Conservation (phyloP, 495 filamentous ascomycete species). For the Xylaria scruposa region DNA sequence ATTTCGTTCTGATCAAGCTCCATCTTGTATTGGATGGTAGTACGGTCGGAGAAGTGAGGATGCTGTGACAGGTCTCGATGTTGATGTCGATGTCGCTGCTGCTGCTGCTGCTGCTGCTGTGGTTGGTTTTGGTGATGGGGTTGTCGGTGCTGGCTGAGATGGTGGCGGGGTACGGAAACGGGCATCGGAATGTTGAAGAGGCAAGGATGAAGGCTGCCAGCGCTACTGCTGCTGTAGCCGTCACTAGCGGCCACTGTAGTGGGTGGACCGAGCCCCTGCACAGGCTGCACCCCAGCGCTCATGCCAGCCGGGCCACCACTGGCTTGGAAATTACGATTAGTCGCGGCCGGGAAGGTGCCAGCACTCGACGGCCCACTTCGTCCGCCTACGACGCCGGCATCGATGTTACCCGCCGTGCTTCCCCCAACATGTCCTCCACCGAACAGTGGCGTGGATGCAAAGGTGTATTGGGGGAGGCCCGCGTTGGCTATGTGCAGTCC, state of each 20-base stretch:
- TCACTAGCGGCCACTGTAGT: slow-evolving; percentile 53
- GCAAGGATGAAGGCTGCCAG: slow-evolving; percentile 37
- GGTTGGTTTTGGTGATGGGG: slow-evolving; percentile 32
- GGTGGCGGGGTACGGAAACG: slow-evolving; percentile 33
- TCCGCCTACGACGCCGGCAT: slow-evolving; percentile 25
- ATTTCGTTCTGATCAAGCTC: slow-evolving; percentile 48
- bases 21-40: slow-evolving; percentile 44
- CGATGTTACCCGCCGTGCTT: slow-evolving; percentile 12
- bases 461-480: slow-evolving; percentile 52
- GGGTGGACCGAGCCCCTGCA: slow-evolving; percentile 37
- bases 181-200: slow-evolving; percentile 43
- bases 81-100: slow-evolving; percentile 15
- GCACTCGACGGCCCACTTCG: slow-evolving; percentile 32
- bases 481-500: slow-evolving; percentile 38
- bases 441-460: slow-evolving; percentile 50
- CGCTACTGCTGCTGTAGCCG: slow-evolving; percentile 42
- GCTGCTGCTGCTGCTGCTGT: slow-evolving; percentile 32
- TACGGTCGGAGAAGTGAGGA: slow-evolving; percentile 20
- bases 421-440: slow-evolving; percentile 36
- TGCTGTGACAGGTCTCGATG: slow-evolving; percentile 19
- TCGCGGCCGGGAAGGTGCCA: slow-evolving; percentile 33
- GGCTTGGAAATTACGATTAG: slow-evolving; percentile 14
- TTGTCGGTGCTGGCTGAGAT: slow-evolving; percentile 40
- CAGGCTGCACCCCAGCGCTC: slow-evolving; percentile 57
- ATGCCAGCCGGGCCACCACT: slow-evolving; percentile 62